phyloP scores from a whole-genome alignment of 2,329 filamentous ascomycete genomes.

The Chalaropsis thielavioides region DNA sequence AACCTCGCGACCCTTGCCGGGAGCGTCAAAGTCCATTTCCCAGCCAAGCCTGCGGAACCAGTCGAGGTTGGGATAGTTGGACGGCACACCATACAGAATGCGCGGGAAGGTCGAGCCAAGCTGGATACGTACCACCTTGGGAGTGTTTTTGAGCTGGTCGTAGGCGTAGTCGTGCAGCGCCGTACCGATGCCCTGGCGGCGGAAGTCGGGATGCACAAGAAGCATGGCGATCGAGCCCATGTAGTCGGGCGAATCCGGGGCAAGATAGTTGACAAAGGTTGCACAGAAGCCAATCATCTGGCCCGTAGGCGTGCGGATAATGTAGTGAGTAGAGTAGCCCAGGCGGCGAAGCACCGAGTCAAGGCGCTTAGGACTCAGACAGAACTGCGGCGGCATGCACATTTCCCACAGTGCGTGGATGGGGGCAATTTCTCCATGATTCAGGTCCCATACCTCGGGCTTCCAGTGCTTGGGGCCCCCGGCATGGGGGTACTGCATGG shows the following conservation, averaged over 20 bases:
- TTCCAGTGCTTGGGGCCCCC: slow-evolving; percentile 25
- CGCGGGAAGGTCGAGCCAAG: slow-evolving; percentile 46
- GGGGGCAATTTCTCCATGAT: slow-evolving; percentile 27
- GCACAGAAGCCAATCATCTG: slow-evolving; percentile 43
- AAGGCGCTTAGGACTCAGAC: slow-evolving; percentile 30
- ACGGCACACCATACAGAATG: slow-evolving; percentile 39
- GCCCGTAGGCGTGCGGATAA: slow-evolving; percentile 35
- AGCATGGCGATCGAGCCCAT: slow-evolving; percentile 42
- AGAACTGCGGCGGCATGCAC: slow-evolving; percentile 33
- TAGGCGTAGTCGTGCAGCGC: slow-evolving; percentile 39
- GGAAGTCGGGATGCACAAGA: slow-evolving; percentile 35
- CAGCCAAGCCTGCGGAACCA: slow-evolving; percentile 44
- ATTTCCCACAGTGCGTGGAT: slow-evolving; percentile 35
- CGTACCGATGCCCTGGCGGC: slow-evolving; percentile 37
- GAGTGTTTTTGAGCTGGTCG: slow-evolving; percentile 33
- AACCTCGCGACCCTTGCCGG: slow-evolving; percentile 36
- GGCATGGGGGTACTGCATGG: not conserved
- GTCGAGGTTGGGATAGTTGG: slow-evolving; percentile 28
- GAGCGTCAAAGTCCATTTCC: slow-evolving; percentile 31
- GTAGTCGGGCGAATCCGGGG: slow-evolving; percentile 36
- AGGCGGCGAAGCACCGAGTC: slow-evolving; percentile 36
- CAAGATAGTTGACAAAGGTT: slow-evolving; percentile 43
- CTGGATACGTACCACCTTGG: slow-evolving; percentile 39
- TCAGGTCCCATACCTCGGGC: slow-evolving; percentile 28
- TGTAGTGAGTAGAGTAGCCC: slow-evolving; percentile 43